Evolutionary conservation across 495 filamentous ascomycete species (phyloP), one percentile per base, ranked within the genome.

Genomic region (Neurospora sp.): DNA sequence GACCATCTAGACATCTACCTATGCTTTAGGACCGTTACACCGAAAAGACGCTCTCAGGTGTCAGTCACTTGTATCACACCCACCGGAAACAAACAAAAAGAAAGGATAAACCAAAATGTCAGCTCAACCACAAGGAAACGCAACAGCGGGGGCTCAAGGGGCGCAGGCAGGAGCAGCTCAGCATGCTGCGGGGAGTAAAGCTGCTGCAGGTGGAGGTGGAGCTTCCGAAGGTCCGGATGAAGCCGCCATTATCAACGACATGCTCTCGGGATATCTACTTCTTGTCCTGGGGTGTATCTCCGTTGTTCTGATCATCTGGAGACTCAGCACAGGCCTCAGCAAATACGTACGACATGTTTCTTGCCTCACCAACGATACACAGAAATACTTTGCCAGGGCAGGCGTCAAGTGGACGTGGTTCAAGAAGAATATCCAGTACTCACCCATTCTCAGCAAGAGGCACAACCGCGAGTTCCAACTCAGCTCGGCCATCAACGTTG

Each of bases 381-480:
- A 83, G 77, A 78, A 75, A 75, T 91, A 86, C 76, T 91, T 87
- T 71, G 81, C 84, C 9, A 77, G 75, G 4, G 79, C 86, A 3
- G 83, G 83, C 12, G 72, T 74, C 14, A 80, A 84, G 68, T 84
- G 91, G 87, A 90, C 88, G 86, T 78, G 87, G 83, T 80, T 96
- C 70, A 97, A 98, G 86, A 91, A 90, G 73, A 87, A 96, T 75
- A 68, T 98, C 3, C 82, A 96, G 1, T 94, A 95, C 77, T 88
- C 96, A 5, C 96, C 96, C 22, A 81, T 98, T 31, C 89, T 91
- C 75, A 87, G 85, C 38, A 93, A 94, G 77, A 86, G 94, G 76
- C 96, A 98, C 80, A 97, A 98, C 76, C 86, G 91, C 39, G 93
- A 97, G 79, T 86, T 98, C 74, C 91, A 93, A 78, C 82, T 99